Base-by-base conservation (phyloP, 225 moss, liverwort and hornwort genomes). In the Sphagnum contortum region DNA sequence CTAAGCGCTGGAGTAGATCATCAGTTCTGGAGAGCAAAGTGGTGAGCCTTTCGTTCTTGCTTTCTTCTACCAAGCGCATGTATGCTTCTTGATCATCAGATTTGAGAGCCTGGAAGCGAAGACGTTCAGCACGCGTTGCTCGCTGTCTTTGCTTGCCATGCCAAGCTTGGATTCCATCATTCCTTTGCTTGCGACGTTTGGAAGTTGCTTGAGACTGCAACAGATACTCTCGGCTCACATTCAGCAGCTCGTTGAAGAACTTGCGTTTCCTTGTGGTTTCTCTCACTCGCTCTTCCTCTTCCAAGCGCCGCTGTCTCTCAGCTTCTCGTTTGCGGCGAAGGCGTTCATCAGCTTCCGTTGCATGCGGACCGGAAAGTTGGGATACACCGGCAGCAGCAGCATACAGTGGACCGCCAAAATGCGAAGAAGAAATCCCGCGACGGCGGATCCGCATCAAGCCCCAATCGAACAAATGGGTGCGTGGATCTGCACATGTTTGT, bases 1-100 rank as follows among this genome's bases (percentile, higher is more conserved):
- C 98, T 57, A 98, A 71, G 5, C 90, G 85, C 63, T 98, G 98
- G 5, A 98, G 81, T 12, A 98, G 89, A 57, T 98, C 98, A 64
- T 98, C 98, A 9, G 98, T 98, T 45, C 91, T 89, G 2, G 98
- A 93, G 61, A 98, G 69, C 12, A 98, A 87, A 48, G 93, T 98
- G 53, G 98, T 98, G 4, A 98, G 71, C 8, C 98, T 88, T 70
- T 98, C 98, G 74, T 98, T 98, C 55, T 98, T 98, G 73, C 98
- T 98, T 73, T 98, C 98, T 71, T 93, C 98, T 50, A 98, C 98
- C 98, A 98, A 86, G 11, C 87, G 80, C 90, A 98, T 91, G 76
- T 98, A 98, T 0, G 98, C 98, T 83, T 93, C 98, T 77, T 93
- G 93, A 65, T 98, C 98, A 66, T 98, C 98, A 48, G 98, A 91